Conservation (phyloP, 345 rosid genomes). For the Streptanthus diversifolius region DNA sequence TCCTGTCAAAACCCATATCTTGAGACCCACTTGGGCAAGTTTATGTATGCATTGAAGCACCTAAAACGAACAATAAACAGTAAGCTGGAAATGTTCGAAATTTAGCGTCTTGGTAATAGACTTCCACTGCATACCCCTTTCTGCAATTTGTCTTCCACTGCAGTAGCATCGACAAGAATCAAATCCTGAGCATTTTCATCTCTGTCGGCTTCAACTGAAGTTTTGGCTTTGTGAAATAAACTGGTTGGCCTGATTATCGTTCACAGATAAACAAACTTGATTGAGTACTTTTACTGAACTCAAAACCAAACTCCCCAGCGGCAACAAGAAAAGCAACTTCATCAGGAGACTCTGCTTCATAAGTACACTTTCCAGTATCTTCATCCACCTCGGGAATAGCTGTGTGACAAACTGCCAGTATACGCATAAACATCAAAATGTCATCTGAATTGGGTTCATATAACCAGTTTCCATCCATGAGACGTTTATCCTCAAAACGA, state of each 20-base stretch:
- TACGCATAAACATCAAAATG: constrained; percentile 56
- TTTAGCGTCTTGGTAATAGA: neutral
- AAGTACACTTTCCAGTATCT: constrained; percentile 44
- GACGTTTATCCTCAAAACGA: constrained; percentile 58
- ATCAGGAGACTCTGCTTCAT: constrained; percentile 88
- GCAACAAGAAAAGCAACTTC: constrained; percentile 73
- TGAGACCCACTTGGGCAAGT: constrained; percentile 78
- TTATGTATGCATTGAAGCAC: constrained; percentile 85
- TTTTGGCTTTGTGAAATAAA: constrained; percentile 55
- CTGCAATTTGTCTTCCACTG: constrained; percentile 80
- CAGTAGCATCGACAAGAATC: constrained; percentile 57
- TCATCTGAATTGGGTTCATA: constrained; percentile 38
- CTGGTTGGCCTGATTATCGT: constrained; percentile 32
- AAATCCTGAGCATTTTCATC: constrained; percentile 59
- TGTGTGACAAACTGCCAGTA: constrained; percentile 70
- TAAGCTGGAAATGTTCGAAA: neutral
- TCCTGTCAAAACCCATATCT: constrained; percentile 84
- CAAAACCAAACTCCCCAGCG: constrained; percentile 67
- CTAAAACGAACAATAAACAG: constrained; percentile 27
- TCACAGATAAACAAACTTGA: constrained; percentile 51
- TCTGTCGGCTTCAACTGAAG: constrained; percentile 59
- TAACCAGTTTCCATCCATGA: constrained; percentile 56
- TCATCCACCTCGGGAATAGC: constrained; percentile 60
- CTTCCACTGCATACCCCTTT: constrained; percentile 53
- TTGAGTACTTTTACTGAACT: constrained; percentile 60